phyloP scores from a whole-genome alignment of 1,284 basidiomycete species.

The Leucocoprinus gongylophorus region DNA sequence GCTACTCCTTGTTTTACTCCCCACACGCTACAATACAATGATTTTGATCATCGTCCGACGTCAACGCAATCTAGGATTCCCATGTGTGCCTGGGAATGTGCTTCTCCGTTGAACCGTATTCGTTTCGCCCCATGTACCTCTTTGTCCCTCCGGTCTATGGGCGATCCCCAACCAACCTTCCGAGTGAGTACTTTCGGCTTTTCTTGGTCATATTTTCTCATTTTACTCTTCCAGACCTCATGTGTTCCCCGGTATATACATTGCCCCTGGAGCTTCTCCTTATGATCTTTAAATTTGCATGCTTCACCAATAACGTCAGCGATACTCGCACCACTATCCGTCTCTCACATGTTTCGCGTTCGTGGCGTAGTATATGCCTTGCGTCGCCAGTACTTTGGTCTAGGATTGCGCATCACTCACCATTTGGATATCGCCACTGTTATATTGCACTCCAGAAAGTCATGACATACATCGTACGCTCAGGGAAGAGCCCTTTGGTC shows the following conservation, averaged over 20 bases:
- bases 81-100: conserved; percentile 11
- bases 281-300: conserved; percentile 10
- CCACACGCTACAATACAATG: not conserved
- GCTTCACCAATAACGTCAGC: conserved; percentile 4
- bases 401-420: conserved; percentile 7
- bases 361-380: conserved; percentile 9
- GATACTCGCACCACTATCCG: conserved; percentile 9
- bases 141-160: not conserved
- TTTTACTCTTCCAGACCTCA: not conserved
- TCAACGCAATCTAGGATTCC: conserved; percentile 6
- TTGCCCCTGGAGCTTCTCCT: conserved; percentile 10
- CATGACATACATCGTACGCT: conserved; percentile 11
- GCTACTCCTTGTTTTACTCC: not conserved
- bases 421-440: conserved; percentile 9
- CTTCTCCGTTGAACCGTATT: not conserved
- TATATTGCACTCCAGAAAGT: conserved; percentile 9
- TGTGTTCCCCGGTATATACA: not conserved
- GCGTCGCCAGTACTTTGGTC: conserved; percentile 10
- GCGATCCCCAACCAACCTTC: not conserved
- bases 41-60: conserved; percentile 1
- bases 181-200: not conserved
- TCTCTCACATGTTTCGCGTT: conserved; percentile 8
- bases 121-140: not conserved
- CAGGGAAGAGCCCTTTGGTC: not conserved
- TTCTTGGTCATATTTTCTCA: not conserved